A percentile compares a stretch with the other conserved stretches of the same genome.
These are phyloP conservation scores for Isabelozyma rhagii DNA, from an alignment of 805 yeast genomes.

Conservation along the genomic window DNA sequence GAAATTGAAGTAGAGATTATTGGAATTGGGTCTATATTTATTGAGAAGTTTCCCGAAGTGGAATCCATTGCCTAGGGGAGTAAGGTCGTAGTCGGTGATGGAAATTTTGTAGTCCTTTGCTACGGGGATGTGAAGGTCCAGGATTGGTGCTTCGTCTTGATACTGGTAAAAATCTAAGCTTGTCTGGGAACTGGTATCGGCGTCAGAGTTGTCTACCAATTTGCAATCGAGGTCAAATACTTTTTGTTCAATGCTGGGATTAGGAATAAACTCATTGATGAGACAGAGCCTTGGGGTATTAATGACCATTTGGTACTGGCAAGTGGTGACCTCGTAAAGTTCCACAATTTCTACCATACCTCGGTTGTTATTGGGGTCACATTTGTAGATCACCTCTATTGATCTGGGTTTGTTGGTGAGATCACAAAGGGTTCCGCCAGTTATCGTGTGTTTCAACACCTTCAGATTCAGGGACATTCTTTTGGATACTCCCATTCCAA, in stretches of 20 bases:
- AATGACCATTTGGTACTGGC: slow-evolving; percentile 53
- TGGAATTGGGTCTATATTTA: slow-evolving; percentile 9
- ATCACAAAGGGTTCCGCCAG: slow-evolving; percentile 58
- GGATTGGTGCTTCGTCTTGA: slow-evolving; percentile 5
- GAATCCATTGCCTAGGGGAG: slow-evolving; percentile 31
- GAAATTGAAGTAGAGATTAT: slow-evolving; percentile 15
- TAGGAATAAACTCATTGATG: slow-evolving; percentile 30
- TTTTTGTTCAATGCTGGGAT: slow-evolving; percentile 14
- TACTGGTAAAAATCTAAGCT: slow-evolving; percentile 11
- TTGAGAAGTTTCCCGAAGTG: slow-evolving; percentile 17
- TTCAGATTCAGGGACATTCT: slow-evolving; percentile 16
- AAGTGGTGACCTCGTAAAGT: slow-evolving; percentile 52
- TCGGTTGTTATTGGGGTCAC: slow-evolving; percentile 35
- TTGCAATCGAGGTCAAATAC: slow-evolving; percentile 29
- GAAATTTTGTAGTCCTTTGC: slow-evolving; percentile 21
- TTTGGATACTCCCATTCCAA: slow-evolving; percentile 14
- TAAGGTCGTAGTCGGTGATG: slow-evolving; percentile 20
- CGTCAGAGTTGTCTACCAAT: slow-evolving; percentile 2
- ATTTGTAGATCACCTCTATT: slow-evolving; percentile 54
- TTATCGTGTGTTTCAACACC: slow-evolving; percentile 34
- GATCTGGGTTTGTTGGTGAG: slow-evolving; percentile 50
- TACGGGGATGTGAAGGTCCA: slow-evolving; percentile 16
- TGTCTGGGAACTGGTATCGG: neutral
- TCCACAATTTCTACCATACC: slow-evolving; percentile 24
- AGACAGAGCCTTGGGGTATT: slow-evolving; percentile 50